A percentile compares a stretch with the other conserved stretches of the same genome.
Evolutionary conservation across 306 rosid genomes (phyloP).

Genomic region (Casuarina cunninghamiana): DNA sequence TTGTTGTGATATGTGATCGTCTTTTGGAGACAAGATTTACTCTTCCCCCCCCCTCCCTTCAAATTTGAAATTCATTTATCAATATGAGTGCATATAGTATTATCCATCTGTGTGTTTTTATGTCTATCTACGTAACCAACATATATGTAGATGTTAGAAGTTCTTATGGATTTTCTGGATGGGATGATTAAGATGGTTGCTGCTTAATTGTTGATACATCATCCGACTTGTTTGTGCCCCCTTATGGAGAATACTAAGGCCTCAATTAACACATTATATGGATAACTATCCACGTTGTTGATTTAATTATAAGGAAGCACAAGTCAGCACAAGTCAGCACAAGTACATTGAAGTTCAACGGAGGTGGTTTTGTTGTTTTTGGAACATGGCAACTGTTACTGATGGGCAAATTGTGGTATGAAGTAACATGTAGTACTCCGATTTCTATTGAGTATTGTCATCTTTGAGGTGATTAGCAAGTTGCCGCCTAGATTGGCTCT

Average conservation of each 20-base stretch:
- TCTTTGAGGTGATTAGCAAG: not conserved
- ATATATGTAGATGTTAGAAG: not conserved
- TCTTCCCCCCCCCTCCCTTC: too few relatives aligned
- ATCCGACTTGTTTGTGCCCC: not conserved
- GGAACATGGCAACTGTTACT: not conserved
- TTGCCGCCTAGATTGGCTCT: not conserved
- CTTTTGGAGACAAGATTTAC: not conserved
- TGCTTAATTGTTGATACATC: not conserved
- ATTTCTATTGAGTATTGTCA: not conserved
- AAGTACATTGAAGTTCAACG: not conserved
- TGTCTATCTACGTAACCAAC: too few relatives aligned
- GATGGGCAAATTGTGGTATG: conserved; percentile 4
- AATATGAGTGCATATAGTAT: too few relatives aligned
- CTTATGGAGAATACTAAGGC: not conserved
- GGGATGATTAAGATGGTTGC: not conserved
- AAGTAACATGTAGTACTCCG: not conserved
- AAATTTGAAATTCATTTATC: too few relatives aligned
- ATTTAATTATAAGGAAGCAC: too few relatives aligned
- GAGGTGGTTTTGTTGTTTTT: not conserved
- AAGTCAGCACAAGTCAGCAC: too few relatives aligned
- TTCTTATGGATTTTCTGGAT: not conserved
- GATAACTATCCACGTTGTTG: not conserved
- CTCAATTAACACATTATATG: not conserved
- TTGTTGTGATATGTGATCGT: not conserved
- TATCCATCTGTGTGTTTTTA: too few relatives aligned